Base-by-base conservation (phyloP, 164 flowering plant genomes). In the Euptelea pleiosperma region DNA sequence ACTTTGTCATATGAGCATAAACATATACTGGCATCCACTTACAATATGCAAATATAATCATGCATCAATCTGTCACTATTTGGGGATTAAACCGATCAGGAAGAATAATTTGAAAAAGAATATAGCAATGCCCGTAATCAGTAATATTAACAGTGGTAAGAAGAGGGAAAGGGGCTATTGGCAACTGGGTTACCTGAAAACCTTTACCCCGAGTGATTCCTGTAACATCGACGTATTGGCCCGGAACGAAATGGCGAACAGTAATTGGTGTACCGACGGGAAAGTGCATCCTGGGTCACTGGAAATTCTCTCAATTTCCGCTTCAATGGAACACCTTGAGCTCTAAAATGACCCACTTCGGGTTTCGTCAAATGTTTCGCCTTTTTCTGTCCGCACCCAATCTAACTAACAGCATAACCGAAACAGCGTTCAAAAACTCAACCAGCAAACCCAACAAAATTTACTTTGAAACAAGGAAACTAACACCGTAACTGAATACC, bases 181-280 rank as follows among this genome's bases (percentile, higher is more conserved):
- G 61, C 30, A 60, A 22, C 8, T 45, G 39, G 45, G 1, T 52
- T 53, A 91, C 98, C 98, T 92, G 99, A 68, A 90, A 90, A 58
- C 99, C 99, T 76, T 93, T 90, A 34, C 99, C 99, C 44, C 63
- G 76, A 0, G 94, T 77, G 64, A 88, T 90, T 63, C 97, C 99
- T 24, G 86, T 77, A 50, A 93, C 81, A 73, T 93, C 99, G 10
- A 93, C 89, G 63, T 75, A 85, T 62, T 93, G 99, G 11, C 99
- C 99, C 0, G 96, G 92, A 69, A 93, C 79, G 72, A 93, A 93
- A 79, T 93, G 99, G 25, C 97, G 96, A 53, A 90, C 99, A 30
- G 74, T 71, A 46, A 93, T 65, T 0, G 75, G 50, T 0, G 92
- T 79, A 58, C 99, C 99, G 70, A 86, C 74, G n/a, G 99, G 97